A percentile compares a stretch with the other conserved stretches of the same genome.
Conservation (phyloP, 192 early-diverging fungal species). For the Spizellomyces punctatus region DNA sequence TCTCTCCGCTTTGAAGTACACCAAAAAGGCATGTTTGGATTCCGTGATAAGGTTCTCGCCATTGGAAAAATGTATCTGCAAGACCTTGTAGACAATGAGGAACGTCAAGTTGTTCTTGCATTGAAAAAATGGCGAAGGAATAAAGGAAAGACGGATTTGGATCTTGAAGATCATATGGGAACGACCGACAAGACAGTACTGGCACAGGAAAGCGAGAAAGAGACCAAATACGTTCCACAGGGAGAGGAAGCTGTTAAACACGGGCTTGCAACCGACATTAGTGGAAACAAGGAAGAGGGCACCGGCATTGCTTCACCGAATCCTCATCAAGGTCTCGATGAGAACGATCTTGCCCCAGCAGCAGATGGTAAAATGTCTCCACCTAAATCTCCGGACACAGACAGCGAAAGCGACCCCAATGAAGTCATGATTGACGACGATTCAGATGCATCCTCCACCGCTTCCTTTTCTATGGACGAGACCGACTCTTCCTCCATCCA, state of each 20-base stretch:
- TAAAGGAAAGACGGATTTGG: neutral
- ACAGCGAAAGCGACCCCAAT: neutral
- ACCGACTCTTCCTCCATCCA: neutral
- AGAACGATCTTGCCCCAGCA: neutral
- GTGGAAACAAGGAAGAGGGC: neutral
- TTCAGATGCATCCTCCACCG: conserved; percentile 1
- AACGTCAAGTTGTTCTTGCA: conserved; percentile 14
- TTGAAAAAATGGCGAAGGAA: conserved; percentile 20
- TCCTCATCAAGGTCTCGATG: neutral
- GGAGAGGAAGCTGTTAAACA: conserved; percentile 11
- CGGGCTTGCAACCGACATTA: conserved; percentile 17
- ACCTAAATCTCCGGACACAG: neutral
- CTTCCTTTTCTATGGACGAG: neutral
- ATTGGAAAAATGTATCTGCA: conserved; percentile 32
- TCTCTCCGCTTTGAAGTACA: conserved; percentile 30
- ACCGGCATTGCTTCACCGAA: neutral
- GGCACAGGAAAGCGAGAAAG: conserved; percentile 5
- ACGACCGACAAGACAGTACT: conserved; percentile 13
- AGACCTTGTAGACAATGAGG: conserved; percentile 24
- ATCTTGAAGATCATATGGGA: conserved; percentile 20
- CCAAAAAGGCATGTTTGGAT: conserved; percentile 13
- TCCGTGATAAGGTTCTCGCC: conserved; percentile 15
- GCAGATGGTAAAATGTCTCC: neutral
- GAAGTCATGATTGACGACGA: conserved; percentile 1
- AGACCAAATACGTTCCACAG: conserved; percentile 3